Evolutionary conservation across 164 flowering plant species (phyloP).

Genomic region (Buxus sempervirens): DNA sequence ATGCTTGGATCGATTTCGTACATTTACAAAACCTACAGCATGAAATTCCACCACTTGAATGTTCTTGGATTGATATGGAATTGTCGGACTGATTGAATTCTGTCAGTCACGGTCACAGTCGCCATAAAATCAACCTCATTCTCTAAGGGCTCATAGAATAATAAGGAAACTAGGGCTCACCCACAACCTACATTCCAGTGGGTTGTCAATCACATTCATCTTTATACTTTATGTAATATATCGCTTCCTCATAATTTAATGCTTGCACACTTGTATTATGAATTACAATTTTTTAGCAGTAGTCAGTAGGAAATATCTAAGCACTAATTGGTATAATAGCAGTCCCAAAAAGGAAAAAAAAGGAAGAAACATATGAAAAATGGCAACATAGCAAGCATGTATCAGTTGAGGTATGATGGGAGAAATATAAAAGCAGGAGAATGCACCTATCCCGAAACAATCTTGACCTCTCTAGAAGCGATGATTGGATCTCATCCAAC

Average conservation of each 20-base stretch:
- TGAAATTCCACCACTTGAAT: too few relatives aligned
- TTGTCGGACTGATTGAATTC: too few relatives aligned
- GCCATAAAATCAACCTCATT: background rate
- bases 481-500: conserved; percentile 77
- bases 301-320: too few relatives aligned
- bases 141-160: background rate
- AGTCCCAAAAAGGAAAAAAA: background rate
- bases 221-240: background rate
- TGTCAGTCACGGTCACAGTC: background rate
- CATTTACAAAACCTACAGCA: too few relatives aligned
- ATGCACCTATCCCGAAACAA: conserved; percentile 75
- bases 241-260: background rate
- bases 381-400: background rate
- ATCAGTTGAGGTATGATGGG: background rate
- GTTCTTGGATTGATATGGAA: background rate
- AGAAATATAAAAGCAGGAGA: conserved; percentile 6
- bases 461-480: conserved; percentile 65
- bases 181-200: too few relatives aligned
- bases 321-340: too few relatives aligned
- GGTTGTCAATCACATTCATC: too few relatives aligned
- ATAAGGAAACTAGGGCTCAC: too few relatives aligned
- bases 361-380: background rate
- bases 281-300: too few relatives aligned
- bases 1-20: too few relatives aligned
- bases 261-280: background rate